Evolutionary conservation across 495 filamentous ascomycete genomes (phyloP), one percentile per base, ranked within the genome.

Genomic region (Hypoxylon perforatum): DNA sequence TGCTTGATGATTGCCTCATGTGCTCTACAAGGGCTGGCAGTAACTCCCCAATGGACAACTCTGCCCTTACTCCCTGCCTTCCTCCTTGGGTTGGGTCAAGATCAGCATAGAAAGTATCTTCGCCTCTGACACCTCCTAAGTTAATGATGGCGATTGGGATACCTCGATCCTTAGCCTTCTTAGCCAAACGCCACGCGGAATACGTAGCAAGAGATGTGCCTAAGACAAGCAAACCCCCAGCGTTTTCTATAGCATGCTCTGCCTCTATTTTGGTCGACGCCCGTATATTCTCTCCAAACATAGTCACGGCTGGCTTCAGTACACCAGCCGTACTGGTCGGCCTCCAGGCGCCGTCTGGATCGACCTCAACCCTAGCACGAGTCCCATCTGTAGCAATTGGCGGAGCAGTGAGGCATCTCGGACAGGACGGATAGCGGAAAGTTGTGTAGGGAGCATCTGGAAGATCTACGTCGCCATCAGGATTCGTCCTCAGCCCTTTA

Each of bases 381-480:
- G 72, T 81, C 0, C 88, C 90, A 69, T 91, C 87, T n/a, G 68
- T 72, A 1, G 85, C 65, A 1, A 64, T 61, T 3, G 91, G 91
- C 25, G 92, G 91, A 33, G 83, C 81, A 28, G 81, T 80, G 19
- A 96, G 77, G 69, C 95, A 99, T 19, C 75, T 86, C 14, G 92
- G 92, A 76, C 95, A 99, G 0, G 95, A 84, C 0, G 95, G 95
- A 73, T 98, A 98, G 36, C 93, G 82, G 69, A 99, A 99, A 0
- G 90, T 92, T 3, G 86, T 88, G 76, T 97, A 97, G 0, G 92
- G 91, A 12, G 92, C 92, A 23, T 87, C 86, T 0, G 93, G 92
- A n/a, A 99, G 77, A 67, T 97, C 95, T 18, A 96, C 92, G 72
- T 99, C 95, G 15, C 95, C 95, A 68, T 99, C 95, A 0, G 95